A percentile compares a stretch with the other conserved stretches of the same genome.
phyloP scores from a whole-genome alignment of 2,329 filamentous ascomycete genomes.

The Claviceps monticola region DNA sequence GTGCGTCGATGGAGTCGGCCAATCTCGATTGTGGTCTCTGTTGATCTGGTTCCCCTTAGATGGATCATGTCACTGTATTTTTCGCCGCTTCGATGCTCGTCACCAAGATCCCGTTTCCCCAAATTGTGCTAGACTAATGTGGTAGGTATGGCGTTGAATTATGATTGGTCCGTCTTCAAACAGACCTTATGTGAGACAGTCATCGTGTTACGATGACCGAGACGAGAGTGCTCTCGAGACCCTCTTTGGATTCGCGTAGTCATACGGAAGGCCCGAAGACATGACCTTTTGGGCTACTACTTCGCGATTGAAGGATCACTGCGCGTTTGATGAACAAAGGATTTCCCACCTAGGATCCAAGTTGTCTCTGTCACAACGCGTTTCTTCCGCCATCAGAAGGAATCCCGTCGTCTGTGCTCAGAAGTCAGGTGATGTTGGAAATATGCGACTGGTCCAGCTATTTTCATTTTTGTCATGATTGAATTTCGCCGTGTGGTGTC shows the following conservation, averaged over 20 bases:
- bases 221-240: constrained; percentile 1
- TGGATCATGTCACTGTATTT: too few relatives aligned
- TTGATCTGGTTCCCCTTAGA: background rate
- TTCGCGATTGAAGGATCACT: constrained; percentile 1
- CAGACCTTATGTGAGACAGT: constrained; percentile 5
- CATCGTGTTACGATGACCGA: constrained; percentile 4
- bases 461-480: background rate
- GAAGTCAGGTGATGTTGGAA: background rate
- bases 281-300: background rate
- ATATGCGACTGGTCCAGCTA: background rate
- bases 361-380: background rate
- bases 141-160: background rate
- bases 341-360: background rate
- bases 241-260: constrained; percentile 4
- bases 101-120: background rate
- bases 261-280: constrained; percentile 5
- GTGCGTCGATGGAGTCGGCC: background rate
- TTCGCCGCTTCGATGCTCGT: background rate
- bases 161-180: background rate
- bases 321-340: background rate
- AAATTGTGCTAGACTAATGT: background rate
- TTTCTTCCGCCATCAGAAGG: background rate
- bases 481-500: background rate
- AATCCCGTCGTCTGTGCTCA: background rate
- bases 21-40: background rate